These are phyloP conservation scores for Vicia villosa DNA, from an alignment of 306 rosid genomes.

Conservation along the genomic window DNA sequence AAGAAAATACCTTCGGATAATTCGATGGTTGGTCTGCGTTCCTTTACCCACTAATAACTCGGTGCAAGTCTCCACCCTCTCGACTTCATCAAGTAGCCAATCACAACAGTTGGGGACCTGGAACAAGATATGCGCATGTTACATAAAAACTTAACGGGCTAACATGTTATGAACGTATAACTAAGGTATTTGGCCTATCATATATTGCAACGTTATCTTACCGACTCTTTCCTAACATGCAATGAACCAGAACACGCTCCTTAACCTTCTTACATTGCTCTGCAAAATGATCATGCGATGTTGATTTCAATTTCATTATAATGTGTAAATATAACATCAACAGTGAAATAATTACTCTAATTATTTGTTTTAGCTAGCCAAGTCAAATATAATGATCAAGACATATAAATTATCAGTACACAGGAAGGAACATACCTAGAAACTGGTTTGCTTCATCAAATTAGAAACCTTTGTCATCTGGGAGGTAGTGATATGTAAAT, in stretches of 20 bases:
- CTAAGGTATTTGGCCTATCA: not conserved
- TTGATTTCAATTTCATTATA: constrained; percentile 24
- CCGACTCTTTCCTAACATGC: constrained; percentile 99
- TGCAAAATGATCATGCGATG: constrained; percentile 43
- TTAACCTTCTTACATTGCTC: constrained; percentile 94
- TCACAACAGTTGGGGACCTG: constrained; percentile 96
- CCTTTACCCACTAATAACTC: constrained; percentile 93
- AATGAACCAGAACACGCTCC: constrained; percentile 96
- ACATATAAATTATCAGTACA: too few relatives aligned
- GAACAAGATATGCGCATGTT: constrained; percentile 14
- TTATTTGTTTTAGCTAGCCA: too few relatives aligned
- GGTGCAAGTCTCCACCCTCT: constrained; percentile 92
- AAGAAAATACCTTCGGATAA: constrained; percentile 63
- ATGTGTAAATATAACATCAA: not conserved
- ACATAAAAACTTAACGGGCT: too few relatives aligned
- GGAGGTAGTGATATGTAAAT: too few relatives aligned
- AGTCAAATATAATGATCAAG: constrained; percentile 36
- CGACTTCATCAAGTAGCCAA: constrained; percentile 88
- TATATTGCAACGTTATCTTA: constrained; percentile 34
- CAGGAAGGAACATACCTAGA: too few relatives aligned
- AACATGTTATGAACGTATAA: too few relatives aligned
- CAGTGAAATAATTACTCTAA: too few relatives aligned
- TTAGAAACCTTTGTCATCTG: too few relatives aligned
- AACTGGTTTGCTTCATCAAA: too few relatives aligned
- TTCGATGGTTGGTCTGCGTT: constrained; percentile 75